Evolutionary conservation across 176 grass and related monocot species (phyloP).

Genomic region (Miscanthus lutarioriparius): DNA sequence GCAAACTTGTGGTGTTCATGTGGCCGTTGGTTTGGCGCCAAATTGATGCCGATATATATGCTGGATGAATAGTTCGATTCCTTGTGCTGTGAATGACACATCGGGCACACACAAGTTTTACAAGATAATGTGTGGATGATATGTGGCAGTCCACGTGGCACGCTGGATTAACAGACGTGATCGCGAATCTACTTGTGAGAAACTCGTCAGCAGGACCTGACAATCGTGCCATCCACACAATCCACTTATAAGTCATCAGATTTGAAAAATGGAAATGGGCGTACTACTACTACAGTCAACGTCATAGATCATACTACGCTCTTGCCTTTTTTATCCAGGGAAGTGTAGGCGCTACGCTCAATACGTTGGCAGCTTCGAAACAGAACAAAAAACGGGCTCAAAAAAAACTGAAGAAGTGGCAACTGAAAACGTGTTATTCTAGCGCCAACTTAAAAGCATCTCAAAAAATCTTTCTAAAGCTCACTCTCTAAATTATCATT

Average conservation of each 20-base stretch:
- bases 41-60: not conserved
- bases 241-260: not conserved
- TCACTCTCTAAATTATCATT: no score
- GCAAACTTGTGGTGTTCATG: slow-evolving; percentile 31
- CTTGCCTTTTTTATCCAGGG: not conserved
- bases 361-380: not conserved
- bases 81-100: not conserved
- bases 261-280: not conserved
- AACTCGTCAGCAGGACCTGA: not conserved
- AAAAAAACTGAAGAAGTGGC: not conserved
- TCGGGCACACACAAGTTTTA: not conserved
- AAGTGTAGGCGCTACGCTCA: not conserved
- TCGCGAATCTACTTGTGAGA: not conserved
- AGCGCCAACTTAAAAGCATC: not conserved
- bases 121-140: slow-evolving; percentile 10
- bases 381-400: not conserved
- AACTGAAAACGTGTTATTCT: not conserved
- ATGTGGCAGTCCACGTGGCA: slow-evolving; percentile 22
- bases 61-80: not conserved
- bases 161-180: not conserved
- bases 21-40: slow-evolving; percentile 47
- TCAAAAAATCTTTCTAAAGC: no score
- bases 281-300: not conserved
- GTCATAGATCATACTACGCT: not conserved
- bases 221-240: slow-evolving; percentile 15